Evolutionary conservation across 1,284 basidiomycete species (phyloP).

Genomic region (Pseudomicrostroma phylloplanum): DNA sequence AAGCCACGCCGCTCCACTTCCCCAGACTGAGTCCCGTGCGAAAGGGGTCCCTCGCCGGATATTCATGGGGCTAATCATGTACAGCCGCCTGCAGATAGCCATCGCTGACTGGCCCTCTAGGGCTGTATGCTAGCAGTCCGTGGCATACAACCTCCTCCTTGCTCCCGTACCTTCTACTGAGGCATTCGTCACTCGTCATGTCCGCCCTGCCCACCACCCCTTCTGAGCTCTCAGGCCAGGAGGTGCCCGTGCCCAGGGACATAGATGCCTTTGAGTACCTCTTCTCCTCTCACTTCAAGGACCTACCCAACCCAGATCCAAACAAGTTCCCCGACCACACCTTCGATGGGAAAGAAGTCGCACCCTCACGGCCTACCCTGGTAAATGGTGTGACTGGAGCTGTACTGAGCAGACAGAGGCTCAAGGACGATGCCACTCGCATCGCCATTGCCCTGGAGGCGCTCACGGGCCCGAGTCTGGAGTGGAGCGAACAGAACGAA

Average conservation of each 20-base stretch:
- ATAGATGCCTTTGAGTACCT: background rate
- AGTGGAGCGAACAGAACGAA: background rate
- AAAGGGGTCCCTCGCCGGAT: no score
- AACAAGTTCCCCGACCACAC: background rate
- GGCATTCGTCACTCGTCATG: background rate
- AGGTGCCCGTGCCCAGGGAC: background rate
- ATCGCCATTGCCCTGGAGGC: background rate
- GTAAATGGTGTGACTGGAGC: background rate
- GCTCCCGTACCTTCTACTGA: no score
- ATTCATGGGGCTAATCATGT: no score
- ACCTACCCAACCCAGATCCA: background rate
- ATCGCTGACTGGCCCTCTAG: no score
- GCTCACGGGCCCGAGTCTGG: background rate
- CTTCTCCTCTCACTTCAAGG: slow-evolving; percentile 2
- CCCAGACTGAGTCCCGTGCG: no score
- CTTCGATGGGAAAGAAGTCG: background rate
- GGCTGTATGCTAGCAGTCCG: no score
- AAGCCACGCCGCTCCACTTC: no score
- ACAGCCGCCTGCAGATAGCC: no score
- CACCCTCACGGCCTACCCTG: background rate
- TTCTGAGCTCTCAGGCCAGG: background rate
- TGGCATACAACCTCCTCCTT: no score
- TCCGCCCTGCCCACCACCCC: background rate
- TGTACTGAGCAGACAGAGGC: background rate
- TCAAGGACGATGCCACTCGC: background rate